Evolutionary conservation across 441 rosid species (phyloP), one percentile per base, ranked within the genome.

Genomic region (Geranium incanum): DNA sequence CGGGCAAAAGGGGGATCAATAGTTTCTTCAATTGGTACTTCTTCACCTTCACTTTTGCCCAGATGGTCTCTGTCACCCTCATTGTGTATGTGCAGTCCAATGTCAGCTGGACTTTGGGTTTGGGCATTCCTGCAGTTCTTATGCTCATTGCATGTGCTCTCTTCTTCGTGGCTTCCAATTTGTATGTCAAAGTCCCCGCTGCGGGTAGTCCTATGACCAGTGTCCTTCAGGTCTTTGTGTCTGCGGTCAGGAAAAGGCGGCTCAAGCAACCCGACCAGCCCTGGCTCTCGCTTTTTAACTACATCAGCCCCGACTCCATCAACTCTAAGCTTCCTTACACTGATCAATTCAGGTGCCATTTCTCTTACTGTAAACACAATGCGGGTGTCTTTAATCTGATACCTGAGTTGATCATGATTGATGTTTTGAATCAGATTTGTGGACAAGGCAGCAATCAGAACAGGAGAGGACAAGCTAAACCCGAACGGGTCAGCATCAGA

Each of bases 401-500:
- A 28, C 2, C 33, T 28, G 33, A 28, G 33, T 28, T 28, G 33
- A 28, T 28, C 33, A 4, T 39, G 43, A 39, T 39, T 39, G 6
- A 2, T 4, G 6, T 39, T 7, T 39, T 39, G 43, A 39, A 39
- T 39, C 43, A 39, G 43, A 7, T 39, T 39, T 39, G 43, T 75
- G 3, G 70, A 75, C 18, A 75, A 52, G 70, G 77, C 77, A 9
- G 77, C 77, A 0, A 70, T 70, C 12, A n/a, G 23, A 0, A 66
- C 78, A 19, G 81, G 79, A 0, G 70, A 84, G 5, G 97, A 89
- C 78, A 60, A 78, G 72, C 66, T 82, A 71, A 81, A 83, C 19
- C 71, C 81, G 0, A 90, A 86, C 72, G 95, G 97, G 39, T 89
- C 90, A 15, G 82, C 95, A 11, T 80, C 78, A 16, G 57, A 89